phyloP scores from a whole-genome alignment of 2,329 filamentous ascomycete genomes.

The Pyrenophora teres region DNA sequence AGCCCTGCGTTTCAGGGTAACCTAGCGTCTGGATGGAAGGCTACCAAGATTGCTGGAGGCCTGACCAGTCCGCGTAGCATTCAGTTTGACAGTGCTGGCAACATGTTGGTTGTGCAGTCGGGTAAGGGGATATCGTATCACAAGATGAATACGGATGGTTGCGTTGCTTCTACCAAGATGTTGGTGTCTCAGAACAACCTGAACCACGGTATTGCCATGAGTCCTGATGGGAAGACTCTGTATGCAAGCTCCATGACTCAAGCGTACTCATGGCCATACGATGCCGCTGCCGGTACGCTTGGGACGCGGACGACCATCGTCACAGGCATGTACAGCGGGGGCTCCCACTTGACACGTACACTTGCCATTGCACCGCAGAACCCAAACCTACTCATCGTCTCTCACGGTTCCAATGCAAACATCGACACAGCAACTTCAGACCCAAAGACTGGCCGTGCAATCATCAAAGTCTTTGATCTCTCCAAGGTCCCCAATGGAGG shows the following conservation, averaged over 20 bases:
- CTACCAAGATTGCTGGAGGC: conserved; percentile 39
- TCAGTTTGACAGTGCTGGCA: conserved; percentile 38
- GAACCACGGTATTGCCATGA: conserved; percentile 59
- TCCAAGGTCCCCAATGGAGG: conserved; percentile 43
- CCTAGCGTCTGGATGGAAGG: conserved; percentile 41
- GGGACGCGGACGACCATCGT: conserved; percentile 59
- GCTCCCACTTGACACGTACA: conserved; percentile 67
- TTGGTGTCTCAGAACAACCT: conserved; percentile 41
- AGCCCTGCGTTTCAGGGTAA: conserved; percentile 27
- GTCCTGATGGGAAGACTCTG: conserved; percentile 53
- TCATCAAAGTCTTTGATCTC: conserved; percentile 66
- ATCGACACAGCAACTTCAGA: conserved; percentile 60
- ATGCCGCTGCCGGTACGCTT: conserved; percentile 55
- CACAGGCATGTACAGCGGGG: conserved; percentile 62
- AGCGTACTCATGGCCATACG: conserved; percentile 68
- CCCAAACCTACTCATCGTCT: conserved; percentile 65
- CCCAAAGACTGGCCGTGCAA: conserved; percentile 61
- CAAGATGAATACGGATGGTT: conserved; percentile 34
- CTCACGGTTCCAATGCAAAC: conserved; percentile 66
- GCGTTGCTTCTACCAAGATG: conserved; percentile 39
- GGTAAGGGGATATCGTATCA: conserved; percentile 43
- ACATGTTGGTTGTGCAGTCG: conserved; percentile 43
- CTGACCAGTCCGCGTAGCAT: conserved; percentile 40
- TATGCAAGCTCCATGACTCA: conserved; percentile 61
- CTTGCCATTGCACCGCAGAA: conserved; percentile 62